A percentile compares a stretch with the other conserved stretches of the same genome.
Conservation (phyloP, 768 basidiomycete genomes). For the Naganishia kalamii region DNA sequence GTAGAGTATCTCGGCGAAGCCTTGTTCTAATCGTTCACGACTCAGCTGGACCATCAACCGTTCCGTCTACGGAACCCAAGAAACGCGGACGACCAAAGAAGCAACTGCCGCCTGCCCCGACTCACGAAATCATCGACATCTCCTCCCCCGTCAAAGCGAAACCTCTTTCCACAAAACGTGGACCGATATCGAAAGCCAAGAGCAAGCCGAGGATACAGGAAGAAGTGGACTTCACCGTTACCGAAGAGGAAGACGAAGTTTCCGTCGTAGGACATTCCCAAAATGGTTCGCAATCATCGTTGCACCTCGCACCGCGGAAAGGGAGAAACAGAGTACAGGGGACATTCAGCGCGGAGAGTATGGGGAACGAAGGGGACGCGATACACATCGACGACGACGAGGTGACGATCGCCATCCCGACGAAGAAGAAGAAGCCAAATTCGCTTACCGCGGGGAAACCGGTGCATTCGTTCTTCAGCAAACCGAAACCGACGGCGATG, state of each 20-base stretch:
- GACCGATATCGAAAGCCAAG: background rate
- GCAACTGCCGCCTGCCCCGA: no score
- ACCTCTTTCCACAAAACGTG: background rate
- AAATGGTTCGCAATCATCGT: background rate
- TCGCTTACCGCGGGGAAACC: slow-evolving; percentile 1
- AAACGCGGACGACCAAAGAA: slow-evolving; percentile 8
- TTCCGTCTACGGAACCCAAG: background rate
- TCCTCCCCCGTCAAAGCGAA: background rate
- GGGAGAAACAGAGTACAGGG: background rate
- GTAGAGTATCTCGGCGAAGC: background rate
- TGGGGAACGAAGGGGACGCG: background rate
- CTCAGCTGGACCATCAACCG: background rate
- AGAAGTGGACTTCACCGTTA: background rate
- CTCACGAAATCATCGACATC: slow-evolving; percentile 7
- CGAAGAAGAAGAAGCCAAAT: background rate
- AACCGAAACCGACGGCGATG: background rate
- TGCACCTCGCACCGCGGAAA: background rate
- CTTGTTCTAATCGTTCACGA: background rate
- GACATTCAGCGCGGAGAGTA: background rate
- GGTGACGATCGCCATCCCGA: background rate
- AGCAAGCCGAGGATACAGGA: background rate
- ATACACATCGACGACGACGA: slow-evolving; percentile 3
- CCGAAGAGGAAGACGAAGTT: background rate
- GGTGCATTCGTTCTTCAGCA: background rate
- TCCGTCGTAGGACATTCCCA: slow-evolving; percentile 7